Base-by-base conservation (phyloP, 495 filamentous ascomycete species). In the Penicillium ochrochloron region DNA sequence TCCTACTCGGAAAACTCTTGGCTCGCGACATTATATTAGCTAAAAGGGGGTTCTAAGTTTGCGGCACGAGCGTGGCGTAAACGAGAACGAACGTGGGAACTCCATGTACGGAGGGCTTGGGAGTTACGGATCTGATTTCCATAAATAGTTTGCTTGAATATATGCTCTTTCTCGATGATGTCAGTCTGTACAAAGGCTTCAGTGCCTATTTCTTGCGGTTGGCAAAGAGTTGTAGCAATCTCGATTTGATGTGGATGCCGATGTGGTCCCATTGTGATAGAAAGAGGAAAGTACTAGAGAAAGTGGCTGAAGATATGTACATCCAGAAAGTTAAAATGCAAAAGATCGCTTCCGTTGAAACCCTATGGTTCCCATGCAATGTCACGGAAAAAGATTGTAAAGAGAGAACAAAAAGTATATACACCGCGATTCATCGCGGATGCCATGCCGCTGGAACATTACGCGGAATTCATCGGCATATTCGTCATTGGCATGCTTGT, bases 401-500 rank as follows among this genome's bases (percentile, higher is more conserved):
- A 56, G n/a, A 35, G 8, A 21, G 17, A 56, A 35, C 25, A 37
- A 37, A 46, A 44, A 31, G 57, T 29, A 25, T 31, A 21, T 59
- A 46, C 37, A 48, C 37, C 57, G 57, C 37, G 39, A 9, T 31
- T 42, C 57, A 46, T 33, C 35, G 15, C 25, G 42, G 39, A 21
- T 56, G 33, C 53, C 48, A 21, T 31, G 5, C 27, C 48, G 27
- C 25, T 31, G 9, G 23, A n/a, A 1, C 48, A 52, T 56, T 56
- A 56, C 10, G 53, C 33, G 53, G 31, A 34, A 37, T 33, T 56
- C 31, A 56, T 60, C 8, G 59, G 57, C 51, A 67, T 55, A 17
- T 60, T 66, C 17, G 66, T 67, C 72, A 77, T 76, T 17, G 73
- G 72, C 52, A 76, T 58, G 23, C 67, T 66, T n/a, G 60, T 70